Percentiles rank a stretch among this genome's conserved stretches.
These are phyloP conservation scores for Sporothrix luriei DNA, from an alignment of 2,329 filamentous ascomycete species.

Conservation along the genomic window DNA sequence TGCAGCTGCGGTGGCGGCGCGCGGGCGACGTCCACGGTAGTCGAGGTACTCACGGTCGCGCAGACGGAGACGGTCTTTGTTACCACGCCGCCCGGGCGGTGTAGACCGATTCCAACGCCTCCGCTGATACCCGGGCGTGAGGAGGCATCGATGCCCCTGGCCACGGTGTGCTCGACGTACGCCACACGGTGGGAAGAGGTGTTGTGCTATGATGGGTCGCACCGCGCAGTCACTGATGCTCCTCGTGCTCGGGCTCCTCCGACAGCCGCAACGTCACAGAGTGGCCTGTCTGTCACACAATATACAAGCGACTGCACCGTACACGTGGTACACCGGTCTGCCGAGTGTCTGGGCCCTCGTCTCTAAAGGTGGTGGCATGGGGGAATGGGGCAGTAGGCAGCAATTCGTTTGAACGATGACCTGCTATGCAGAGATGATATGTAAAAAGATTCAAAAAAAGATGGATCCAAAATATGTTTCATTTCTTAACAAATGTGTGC, in stretches of 20 bases:
- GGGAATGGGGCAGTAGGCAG: neutral
- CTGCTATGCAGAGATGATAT: neutral
- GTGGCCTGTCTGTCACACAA: neutral
- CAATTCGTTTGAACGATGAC: too few relatives aligned
- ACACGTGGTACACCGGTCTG: neutral
- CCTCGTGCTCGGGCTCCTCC: neutral
- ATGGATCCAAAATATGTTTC: slow-evolving; percentile 3
- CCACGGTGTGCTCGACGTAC: neutral
- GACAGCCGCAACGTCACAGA: neutral
- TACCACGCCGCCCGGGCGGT: slow-evolving; percentile 44
- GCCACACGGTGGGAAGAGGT: neutral
- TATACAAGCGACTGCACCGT: slow-evolving; percentile 2
- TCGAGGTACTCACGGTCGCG: slow-evolving; percentile 48
- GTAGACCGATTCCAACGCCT: slow-evolving; percentile 40
- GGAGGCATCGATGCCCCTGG: neutral
- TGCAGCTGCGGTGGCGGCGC: neutral
- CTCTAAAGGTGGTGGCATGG: neutral
- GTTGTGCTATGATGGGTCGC: neutral
- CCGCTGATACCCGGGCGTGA: slow-evolving; percentile 40
- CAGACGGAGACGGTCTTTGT: slow-evolving; percentile 49
- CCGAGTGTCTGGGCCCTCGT: neutral
- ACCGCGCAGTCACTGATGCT: neutral
- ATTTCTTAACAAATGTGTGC: neutral
- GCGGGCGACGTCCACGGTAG: slow-evolving; percentile 41
- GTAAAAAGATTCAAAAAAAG: neutral